These are phyloP conservation scores for Cenchrus americanus DNA, from an alignment of 176 grass and related monocot genomes.

Conservation along the genomic window DNA sequence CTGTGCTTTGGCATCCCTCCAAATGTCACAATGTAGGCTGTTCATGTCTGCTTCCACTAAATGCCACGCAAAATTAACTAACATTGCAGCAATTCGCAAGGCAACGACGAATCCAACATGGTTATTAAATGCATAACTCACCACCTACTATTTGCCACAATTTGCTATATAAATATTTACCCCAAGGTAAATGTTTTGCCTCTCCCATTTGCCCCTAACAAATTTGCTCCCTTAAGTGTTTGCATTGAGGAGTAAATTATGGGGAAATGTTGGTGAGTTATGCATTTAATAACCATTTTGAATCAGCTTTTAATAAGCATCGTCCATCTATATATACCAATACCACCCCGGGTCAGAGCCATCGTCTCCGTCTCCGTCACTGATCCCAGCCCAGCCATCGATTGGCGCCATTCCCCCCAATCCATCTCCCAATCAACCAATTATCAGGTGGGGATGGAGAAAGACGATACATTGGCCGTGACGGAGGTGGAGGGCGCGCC, in stretches of 20 bases:
- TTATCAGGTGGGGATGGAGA: too few relatives aligned
- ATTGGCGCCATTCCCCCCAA: background rate
- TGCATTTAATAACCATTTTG: too few relatives aligned
- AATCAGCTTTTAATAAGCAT: too few relatives aligned
- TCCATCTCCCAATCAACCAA: background rate
- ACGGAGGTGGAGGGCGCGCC: background rate
- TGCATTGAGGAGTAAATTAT: too few relatives aligned
- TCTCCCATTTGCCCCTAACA: too few relatives aligned
- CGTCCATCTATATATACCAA: background rate
- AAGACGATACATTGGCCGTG: slow-evolving; percentile 3
- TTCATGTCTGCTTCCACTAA: background rate
- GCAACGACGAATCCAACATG: background rate
- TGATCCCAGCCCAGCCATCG: background rate
- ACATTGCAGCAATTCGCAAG: background rate
- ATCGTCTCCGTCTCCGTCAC: background rate
- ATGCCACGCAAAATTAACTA: background rate
- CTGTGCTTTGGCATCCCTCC: background rate
- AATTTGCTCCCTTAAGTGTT: too few relatives aligned
- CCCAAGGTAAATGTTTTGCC: too few relatives aligned
- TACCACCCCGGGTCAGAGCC: too few relatives aligned
- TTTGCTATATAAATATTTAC: too few relatives aligned
- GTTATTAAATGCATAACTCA: too few relatives aligned
- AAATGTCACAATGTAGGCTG: slow-evolving; percentile 18
- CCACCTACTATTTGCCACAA: too few relatives aligned
- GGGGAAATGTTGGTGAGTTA: too few relatives aligned